These are phyloP conservation scores for Venturia carpophila DNA, from an alignment of 2,329 filamentous ascomycete species.

Conservation along the genomic window DNA sequence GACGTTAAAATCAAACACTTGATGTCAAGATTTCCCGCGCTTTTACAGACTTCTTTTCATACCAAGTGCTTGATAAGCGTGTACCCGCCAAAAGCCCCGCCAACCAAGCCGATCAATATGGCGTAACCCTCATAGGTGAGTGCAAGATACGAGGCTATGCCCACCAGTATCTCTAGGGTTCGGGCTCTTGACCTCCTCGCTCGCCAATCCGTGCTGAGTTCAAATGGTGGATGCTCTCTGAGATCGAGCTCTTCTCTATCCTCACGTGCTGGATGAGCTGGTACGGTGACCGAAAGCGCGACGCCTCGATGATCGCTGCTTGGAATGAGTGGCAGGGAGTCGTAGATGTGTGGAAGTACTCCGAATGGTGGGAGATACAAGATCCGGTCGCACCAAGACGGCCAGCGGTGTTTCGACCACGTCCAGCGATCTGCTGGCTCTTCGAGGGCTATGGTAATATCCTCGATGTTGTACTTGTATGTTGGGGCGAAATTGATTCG, in stretches of 20 bases:
- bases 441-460: slow-evolving; percentile 16
- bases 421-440: slow-evolving; percentile 46
- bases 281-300: slow-evolving; percentile 58
- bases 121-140: slow-evolving; percentile 41
- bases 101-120: slow-evolving; percentile 28
- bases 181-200: slow-evolving; percentile 46
- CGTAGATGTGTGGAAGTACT: slow-evolving; percentile 57
- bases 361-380: slow-evolving; percentile 57
- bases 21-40: too few species aligned
- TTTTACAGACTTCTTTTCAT: background rate
- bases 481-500: slow-evolving; percentile 77
- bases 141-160: slow-evolving; percentile 48
- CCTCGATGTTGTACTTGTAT: slow-evolving; percentile 64
- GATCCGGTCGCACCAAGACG: slow-evolving; percentile 89
- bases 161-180: slow-evolving; percentile 52
- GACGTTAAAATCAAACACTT: too few species aligned
- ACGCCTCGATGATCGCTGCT: slow-evolving; percentile 86
- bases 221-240: slow-evolving; percentile 46
- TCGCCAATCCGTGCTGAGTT: slow-evolving; percentile 51
- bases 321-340: slow-evolving; percentile 67
- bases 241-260: slow-evolving; percentile 34
- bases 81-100: slow-evolving; percentile 21
- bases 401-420: slow-evolving; percentile 78
- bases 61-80: background rate
- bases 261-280: slow-evolving; percentile 26